Evolutionary conservation across 1,284 basidiomycete species (phyloP).

Genomic region (Tilletia indica): DNA sequence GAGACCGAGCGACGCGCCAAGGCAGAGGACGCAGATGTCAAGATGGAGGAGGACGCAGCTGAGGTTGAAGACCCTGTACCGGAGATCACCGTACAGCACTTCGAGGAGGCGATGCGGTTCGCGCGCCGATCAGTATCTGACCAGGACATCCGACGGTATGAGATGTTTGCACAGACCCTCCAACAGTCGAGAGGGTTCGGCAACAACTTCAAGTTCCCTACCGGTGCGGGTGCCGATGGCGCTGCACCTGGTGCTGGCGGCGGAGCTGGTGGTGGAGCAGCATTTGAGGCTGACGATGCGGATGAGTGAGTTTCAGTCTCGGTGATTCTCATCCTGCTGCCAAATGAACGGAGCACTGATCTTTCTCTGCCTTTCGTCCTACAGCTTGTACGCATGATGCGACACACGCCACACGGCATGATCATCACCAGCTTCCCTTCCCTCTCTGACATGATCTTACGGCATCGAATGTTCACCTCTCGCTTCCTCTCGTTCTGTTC

Average conservation of each 20-base stretch:
- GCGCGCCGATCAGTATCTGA: conserved; percentile 58
- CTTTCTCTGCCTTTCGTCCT: too few relatives aligned
- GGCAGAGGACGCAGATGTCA: conserved; percentile 53
- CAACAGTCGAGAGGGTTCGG: conserved; percentile 62
- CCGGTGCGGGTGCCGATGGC: conserved; percentile 59
- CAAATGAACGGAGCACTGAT: too few relatives aligned
- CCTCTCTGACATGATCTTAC: background rate
- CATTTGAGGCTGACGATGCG: conserved; percentile 76
- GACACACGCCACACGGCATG: too few relatives aligned
- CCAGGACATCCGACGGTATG: conserved; percentile 86
- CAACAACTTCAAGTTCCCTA: conserved; percentile 95
- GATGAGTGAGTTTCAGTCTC: conserved; percentile 63
- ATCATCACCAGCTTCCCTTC: background rate
- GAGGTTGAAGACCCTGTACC: conserved; percentile 88
- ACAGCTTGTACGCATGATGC: conserved; percentile 6
- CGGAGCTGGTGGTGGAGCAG: conserved; percentile 68
- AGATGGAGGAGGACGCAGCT: conserved; percentile 68
- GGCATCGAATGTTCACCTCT: background rate
- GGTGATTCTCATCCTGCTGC: background rate
- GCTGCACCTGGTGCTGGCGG: conserved; percentile 52
- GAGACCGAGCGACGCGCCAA: conserved; percentile 64
- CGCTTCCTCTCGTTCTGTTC: background rate
- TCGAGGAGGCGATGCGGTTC: conserved; percentile 96
- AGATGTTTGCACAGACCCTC: conserved; percentile 54
- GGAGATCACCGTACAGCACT: conserved; percentile 73